phyloP scores from a whole-genome alignment of 306 rosid genomes.

The Luffa acutangula region DNA sequence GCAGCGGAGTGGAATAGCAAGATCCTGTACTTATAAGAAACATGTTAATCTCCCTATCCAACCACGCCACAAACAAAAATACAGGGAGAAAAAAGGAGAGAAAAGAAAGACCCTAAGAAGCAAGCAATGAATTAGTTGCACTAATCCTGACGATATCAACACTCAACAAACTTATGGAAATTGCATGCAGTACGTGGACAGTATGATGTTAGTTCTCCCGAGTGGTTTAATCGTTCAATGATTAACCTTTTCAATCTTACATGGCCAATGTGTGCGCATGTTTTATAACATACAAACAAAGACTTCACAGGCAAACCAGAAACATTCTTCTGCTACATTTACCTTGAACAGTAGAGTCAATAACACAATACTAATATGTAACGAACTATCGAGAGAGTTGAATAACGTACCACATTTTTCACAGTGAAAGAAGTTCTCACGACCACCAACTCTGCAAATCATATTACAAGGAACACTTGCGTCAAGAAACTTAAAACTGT shows the following conservation, averaged over 20 bases:
- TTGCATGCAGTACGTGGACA: background rate
- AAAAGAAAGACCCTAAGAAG: background rate
- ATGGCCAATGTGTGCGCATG: background rate
- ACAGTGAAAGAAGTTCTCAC: conserved; percentile 57
- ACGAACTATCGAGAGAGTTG: conserved; percentile 4
- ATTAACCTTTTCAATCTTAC: background rate
- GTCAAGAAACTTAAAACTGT: background rate
- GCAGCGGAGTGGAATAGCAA: conserved; percentile 37
- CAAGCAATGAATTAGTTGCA: background rate
- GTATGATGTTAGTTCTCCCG: background rate
- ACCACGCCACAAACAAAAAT: background rate
- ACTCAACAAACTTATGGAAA: background rate
- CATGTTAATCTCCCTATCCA: background rate
- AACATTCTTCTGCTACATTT: background rate
- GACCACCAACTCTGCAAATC: conserved; percentile 44
- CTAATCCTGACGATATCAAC: background rate
- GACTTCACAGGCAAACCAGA: background rate
- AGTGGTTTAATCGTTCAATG: background rate
- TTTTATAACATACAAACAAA: background rate
- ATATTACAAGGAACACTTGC: background rate
- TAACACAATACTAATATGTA: background rate
- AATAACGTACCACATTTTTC: conserved; percentile 41
- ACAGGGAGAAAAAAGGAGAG: background rate
- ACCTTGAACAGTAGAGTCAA: background rate
- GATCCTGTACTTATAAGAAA: conserved; percentile 26